Evolutionary conservation across 2,329 filamentous ascomycete genomes (phyloP).

Genomic region (Sarocladium kiliense): DNA sequence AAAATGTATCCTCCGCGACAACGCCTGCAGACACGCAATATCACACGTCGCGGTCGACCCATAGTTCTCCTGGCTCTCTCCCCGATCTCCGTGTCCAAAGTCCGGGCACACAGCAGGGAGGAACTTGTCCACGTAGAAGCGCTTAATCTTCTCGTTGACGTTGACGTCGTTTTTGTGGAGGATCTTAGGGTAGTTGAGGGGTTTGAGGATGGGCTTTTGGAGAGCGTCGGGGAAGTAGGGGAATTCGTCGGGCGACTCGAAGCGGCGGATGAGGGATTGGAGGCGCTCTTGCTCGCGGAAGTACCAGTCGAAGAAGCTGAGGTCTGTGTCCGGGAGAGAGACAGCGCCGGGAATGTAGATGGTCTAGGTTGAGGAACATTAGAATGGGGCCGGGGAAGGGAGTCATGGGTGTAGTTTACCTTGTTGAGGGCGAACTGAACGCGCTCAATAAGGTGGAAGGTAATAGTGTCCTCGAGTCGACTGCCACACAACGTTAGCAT

Average conservation of each 20-base stretch:
- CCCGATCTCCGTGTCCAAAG: constrained; percentile 71
- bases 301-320: constrained; percentile 93
- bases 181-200: constrained; percentile 82
- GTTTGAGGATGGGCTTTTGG: constrained; percentile 76
- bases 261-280: constrained; percentile 89
- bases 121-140: constrained; percentile 76
- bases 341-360: constrained; percentile 84
- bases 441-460: constrained; percentile 92
- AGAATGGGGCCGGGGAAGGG: too few relatives aligned
- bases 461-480: constrained; percentile 95
- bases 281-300: constrained; percentile 83
- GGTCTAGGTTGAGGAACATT: constrained; percentile 41
- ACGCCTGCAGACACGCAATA: constrained; percentile 81
- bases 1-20: constrained; percentile 90
- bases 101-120: constrained; percentile 79
- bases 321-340: constrained; percentile 63
- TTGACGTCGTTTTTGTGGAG: constrained; percentile 86
- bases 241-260: constrained; percentile 94
- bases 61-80: constrained; percentile 90
- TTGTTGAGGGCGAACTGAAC: constrained; percentile 93
- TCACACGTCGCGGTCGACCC: constrained; percentile 88
- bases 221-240: constrained; percentile 88
- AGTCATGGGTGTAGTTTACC: constrained; percentile 20
- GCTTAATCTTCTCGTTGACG: constrained; percentile 82
- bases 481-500: constrained; percentile 39